Conservation (phyloP, 495 filamentous ascomycete species). For the Thermochaetoides thermophila region DNA sequence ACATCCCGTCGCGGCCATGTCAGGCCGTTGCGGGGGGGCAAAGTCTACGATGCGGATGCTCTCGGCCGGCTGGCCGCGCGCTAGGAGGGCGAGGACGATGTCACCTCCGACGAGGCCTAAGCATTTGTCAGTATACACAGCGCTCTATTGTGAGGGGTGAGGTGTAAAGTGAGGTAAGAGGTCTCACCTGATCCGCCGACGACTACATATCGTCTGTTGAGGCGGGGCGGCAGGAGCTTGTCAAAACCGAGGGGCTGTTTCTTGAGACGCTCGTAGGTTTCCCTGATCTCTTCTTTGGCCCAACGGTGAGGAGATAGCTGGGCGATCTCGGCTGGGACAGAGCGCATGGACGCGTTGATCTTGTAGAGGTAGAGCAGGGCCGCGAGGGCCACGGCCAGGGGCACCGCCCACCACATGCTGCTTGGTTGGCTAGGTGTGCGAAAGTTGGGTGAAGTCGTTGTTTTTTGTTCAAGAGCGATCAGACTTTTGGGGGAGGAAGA, state of each 20-base stretch:
- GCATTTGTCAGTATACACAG: no score
- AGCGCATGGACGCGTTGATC: constrained; percentile 35
- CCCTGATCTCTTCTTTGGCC: constrained; percentile 33
- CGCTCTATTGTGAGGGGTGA: not conserved
- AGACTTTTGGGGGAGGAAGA: no score
- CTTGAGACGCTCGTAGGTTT: constrained; percentile 31
- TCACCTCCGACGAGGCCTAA: constrained; percentile 43
- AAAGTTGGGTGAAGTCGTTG: no score
- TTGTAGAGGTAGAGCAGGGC: constrained; percentile 32
- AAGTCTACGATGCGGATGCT: constrained; percentile 43
- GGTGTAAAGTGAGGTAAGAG: not conserved
- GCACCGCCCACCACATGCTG: constrained; percentile 1
- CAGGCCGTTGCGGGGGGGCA: constrained; percentile 22
- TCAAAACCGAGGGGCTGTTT: constrained; percentile 31
- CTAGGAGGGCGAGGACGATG: constrained; percentile 38
- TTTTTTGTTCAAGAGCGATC: no score
- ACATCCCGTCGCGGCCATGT: constrained; percentile 29
- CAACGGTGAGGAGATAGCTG: constrained; percentile 34
- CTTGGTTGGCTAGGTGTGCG: not conserved
- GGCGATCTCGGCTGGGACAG: constrained; percentile 31
- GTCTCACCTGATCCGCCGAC: constrained; percentile 40
- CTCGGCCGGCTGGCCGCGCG: constrained; percentile 37
- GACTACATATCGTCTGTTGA: constrained; percentile 40
- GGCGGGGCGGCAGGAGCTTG: constrained; percentile 36
- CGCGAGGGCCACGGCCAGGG: constrained; percentile 4